These are phyloP conservation scores for Euphorbia lathyris DNA, from an alignment of 345 rosid species.

Conservation along the genomic window DNA sequence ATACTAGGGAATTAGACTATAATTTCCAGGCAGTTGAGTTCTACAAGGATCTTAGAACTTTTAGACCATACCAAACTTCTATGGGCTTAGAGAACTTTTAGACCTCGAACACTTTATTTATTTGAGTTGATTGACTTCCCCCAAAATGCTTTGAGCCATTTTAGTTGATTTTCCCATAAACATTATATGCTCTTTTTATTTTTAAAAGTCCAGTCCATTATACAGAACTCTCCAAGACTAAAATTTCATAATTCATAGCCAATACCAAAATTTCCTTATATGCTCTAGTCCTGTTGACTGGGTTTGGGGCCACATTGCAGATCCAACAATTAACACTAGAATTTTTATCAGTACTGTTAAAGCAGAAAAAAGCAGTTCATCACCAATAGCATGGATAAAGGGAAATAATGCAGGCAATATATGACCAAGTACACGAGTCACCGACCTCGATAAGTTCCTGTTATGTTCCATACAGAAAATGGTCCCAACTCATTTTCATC, in stretches of 20 bases:
- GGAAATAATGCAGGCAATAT: background rate
- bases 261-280: background rate
- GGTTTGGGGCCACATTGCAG: background rate
- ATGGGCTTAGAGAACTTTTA: too few species aligned
- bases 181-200: too few species aligned
- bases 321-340: background rate
- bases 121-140: too few species aligned
- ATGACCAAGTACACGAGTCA: constrained; percentile 14
- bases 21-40: too few species aligned
- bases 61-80: too few species aligned
- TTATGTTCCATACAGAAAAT: constrained; percentile 82
- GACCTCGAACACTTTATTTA: too few species aligned
- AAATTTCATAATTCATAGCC: background rate
- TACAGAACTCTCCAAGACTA: too few species aligned
- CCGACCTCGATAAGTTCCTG: constrained; percentile 96
- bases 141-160: too few species aligned
- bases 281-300: too few species aligned
- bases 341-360: background rate
- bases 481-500: constrained; percentile 66
- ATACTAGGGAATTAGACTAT: too few species aligned
- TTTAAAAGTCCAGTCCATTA: background rate
- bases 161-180: too few species aligned
- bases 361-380: background rate
- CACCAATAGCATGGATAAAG: background rate
- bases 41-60: too few species aligned